These are phyloP conservation scores for Mycotypha africana DNA, from an alignment of 371 early-diverging fungal species.

Conservation along the genomic window DNA sequence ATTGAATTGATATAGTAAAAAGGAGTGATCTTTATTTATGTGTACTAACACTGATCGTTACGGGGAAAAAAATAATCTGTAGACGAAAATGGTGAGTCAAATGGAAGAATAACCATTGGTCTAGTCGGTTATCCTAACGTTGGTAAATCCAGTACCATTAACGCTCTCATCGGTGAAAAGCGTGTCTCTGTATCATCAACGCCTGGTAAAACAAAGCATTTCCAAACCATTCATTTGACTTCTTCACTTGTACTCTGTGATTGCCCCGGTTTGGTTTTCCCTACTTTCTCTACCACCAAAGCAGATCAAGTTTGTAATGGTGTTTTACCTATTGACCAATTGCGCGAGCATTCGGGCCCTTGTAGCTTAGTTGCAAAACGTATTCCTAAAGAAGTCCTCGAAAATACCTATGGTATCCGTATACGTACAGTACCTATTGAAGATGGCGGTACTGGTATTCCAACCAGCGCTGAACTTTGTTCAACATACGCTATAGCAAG, in stretches of 20 bases:
- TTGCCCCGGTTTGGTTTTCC: conserved; percentile 99
- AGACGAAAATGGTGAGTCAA: conserved; percentile 25
- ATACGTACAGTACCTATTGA: conserved; percentile 73
- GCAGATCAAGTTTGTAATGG: conserved; percentile 99
- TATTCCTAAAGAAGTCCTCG: conserved; percentile 88
- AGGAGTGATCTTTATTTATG: neutral
- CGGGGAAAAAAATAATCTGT: conserved; percentile 5
- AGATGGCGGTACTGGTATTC: conserved; percentile 78
- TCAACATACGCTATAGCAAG: conserved; percentile 82
- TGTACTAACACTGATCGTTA: too few species aligned
- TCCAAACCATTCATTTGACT: conserved; percentile 92
- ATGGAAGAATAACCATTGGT: conserved; percentile 78
- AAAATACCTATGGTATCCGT: conserved; percentile 88
- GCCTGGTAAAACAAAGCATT: conserved; percentile 99
- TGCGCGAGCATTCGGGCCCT: conserved; percentile 93
- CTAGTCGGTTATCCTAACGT: conserved; percentile 99
- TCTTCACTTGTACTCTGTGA: conserved; percentile 90
- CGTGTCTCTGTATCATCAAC: conserved; percentile 96
- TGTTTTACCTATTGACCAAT: conserved; percentile 98
- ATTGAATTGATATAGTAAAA: neutral
- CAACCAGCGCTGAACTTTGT: conserved; percentile 78
- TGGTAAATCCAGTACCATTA: conserved; percentile 99
- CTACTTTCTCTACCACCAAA: conserved; percentile 95
- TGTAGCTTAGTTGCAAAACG: conserved; percentile 76
- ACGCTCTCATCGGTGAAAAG: conserved; percentile 94